A percentile compares a stretch with the other conserved stretches of the same genome.
Evolutionary conservation across 2,329 filamentous ascomycete species (phyloP).

Genomic region (Alternaria consortialis): DNA sequence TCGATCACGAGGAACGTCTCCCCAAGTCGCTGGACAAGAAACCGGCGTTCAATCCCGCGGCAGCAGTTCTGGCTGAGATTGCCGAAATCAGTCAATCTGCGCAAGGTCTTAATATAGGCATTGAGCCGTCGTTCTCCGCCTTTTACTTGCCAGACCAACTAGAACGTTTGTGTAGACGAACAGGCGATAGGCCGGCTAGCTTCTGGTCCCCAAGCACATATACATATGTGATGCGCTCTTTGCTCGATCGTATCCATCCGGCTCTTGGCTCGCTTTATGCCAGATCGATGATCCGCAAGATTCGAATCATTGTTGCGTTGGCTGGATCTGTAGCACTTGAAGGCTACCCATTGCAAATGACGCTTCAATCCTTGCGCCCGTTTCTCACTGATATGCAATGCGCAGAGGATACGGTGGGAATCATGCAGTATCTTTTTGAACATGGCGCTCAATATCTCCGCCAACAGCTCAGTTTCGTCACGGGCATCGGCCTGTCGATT

Average conservation of each 20-base stretch:
- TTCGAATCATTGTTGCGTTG: constrained; percentile 81
- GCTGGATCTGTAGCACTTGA: constrained; percentile 76
- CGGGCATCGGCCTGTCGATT: constrained; percentile 80
- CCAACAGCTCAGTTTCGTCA: constrained; percentile 76
- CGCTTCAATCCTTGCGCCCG: constrained; percentile 79
- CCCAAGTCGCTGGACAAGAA: constrained; percentile 65
- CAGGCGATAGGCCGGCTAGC: constrained; percentile 65
- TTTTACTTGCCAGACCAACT: constrained; percentile 80
- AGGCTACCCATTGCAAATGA: constrained; percentile 89
- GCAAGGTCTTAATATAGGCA: constrained; percentile 73
- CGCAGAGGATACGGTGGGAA: constrained; percentile 86
- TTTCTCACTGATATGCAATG: constrained; percentile 87
- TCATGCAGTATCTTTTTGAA: constrained; percentile 83
- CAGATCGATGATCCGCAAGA: constrained; percentile 84
- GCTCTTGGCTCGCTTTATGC: constrained; percentile 87
- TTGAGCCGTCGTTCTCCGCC: constrained; percentile 86
- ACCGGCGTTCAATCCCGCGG: constrained; percentile 66
- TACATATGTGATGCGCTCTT: constrained; percentile 75
- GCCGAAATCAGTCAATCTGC: constrained; percentile 72
- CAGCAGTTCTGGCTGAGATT: constrained; percentile 73
- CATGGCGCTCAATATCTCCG: constrained; percentile 72
- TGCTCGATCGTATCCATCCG: constrained; percentile 82
- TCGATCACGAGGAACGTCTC: constrained; percentile 54
- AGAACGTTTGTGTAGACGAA: constrained; percentile 77
- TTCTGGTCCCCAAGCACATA: constrained; percentile 82